Percentiles rank a stretch among this genome's conserved stretches.
phyloP scores from a whole-genome alignment of 2,329 filamentous ascomycete species.

The Teratosphaeria epicoccoides region DNA sequence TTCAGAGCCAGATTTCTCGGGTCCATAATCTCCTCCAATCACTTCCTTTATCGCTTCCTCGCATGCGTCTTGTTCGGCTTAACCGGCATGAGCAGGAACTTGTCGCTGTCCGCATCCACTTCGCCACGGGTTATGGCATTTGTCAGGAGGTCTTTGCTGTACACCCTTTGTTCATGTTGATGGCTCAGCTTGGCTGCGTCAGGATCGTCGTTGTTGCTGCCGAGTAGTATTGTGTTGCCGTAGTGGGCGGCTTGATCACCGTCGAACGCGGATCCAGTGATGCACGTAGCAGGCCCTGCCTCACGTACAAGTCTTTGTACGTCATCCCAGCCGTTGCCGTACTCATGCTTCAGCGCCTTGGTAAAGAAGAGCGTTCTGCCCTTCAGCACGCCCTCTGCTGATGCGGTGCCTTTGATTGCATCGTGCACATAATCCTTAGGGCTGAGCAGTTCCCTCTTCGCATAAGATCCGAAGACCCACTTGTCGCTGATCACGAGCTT shows the following conservation, averaged over 20 bases:
- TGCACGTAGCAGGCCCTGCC: slow-evolving; percentile 28
- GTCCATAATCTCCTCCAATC: not conserved
- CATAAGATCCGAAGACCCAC: slow-evolving; percentile 34
- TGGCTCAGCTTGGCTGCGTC: slow-evolving; percentile 26
- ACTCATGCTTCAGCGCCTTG: slow-evolving; percentile 26
- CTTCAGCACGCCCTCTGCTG: slow-evolving; percentile 37
- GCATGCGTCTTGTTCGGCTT: not conserved
- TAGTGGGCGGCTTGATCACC: slow-evolving; percentile 14
- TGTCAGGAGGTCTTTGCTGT: slow-evolving; percentile 33
- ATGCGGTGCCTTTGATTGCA: slow-evolving; percentile 17
- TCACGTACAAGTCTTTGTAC: slow-evolving; percentile 29
- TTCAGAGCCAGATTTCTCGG: not conserved
- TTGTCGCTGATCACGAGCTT: slow-evolving; percentile 37
- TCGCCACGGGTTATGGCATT: slow-evolving; percentile 34
- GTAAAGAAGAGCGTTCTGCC: slow-evolving; percentile 42
- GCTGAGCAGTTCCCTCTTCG: slow-evolving; percentile 27
- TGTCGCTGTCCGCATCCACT: slow-evolving; percentile 30
- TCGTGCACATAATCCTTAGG: slow-evolving; percentile 25
- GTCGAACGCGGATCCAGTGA: slow-evolving; percentile 12
- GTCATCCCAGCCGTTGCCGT: slow-evolving; percentile 29
- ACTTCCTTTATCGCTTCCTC: slow-evolving; percentile 1
- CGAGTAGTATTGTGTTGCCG: slow-evolving; percentile 29
- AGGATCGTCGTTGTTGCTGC: slow-evolving; percentile 24
- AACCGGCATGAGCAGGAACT: slow-evolving; percentile 21
- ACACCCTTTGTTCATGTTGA: slow-evolving; percentile 26